Evolutionary conservation across 1,139 yeast genomes (phyloP).

Genomic region (Scheffersomyces illinoinensis): DNA sequence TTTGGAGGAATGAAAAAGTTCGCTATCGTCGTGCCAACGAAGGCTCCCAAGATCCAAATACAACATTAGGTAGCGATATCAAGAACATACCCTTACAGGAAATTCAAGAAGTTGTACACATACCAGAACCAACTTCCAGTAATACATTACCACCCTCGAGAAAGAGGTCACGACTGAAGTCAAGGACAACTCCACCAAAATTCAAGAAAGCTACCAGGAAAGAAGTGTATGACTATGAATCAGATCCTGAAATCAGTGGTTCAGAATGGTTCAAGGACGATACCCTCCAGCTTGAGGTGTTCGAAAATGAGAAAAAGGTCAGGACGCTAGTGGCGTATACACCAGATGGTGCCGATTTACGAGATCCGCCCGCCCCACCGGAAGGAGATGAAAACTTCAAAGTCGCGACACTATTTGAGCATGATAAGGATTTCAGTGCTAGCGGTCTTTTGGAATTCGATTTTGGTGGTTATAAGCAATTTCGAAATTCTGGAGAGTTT

Average conservation of each 20-base stretch:
- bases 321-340: constrained; percentile 68
- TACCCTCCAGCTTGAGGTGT: constrained; percentile 49
- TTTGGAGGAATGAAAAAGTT: constrained; percentile 81
- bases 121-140: constrained; percentile 29
- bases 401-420: constrained; percentile 68
- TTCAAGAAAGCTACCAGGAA: constrained; percentile 14
- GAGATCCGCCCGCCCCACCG: constrained; percentile 31
- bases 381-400: constrained; percentile 55
- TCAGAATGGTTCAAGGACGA: constrained; percentile 60
- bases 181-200: constrained; percentile 12
- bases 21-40: constrained; percentile 57
- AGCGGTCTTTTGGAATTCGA: constrained; percentile 77
- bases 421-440: constrained; percentile 67
- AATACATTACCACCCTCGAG: constrained; percentile 1
- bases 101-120: constrained; percentile 58
- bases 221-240: constrained; percentile 31
- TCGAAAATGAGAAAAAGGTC: constrained; percentile 44
- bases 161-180: constrained; percentile 13
- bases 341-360: constrained; percentile 55
- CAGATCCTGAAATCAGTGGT: constrained; percentile 47
- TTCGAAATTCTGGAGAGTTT: constrained; percentile 64
- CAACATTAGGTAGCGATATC: constrained; percentile 35
- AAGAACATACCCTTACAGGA: constrained; percentile 53
- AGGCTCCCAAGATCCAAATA: constrained; percentile 37
- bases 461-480: constrained; percentile 60